A percentile compares a stretch with the other conserved stretches of the same genome.
These are phyloP conservation scores for Euptelea pleiosperma DNA, from an alignment of 164 flowering plant species.

Conservation along the genomic window DNA sequence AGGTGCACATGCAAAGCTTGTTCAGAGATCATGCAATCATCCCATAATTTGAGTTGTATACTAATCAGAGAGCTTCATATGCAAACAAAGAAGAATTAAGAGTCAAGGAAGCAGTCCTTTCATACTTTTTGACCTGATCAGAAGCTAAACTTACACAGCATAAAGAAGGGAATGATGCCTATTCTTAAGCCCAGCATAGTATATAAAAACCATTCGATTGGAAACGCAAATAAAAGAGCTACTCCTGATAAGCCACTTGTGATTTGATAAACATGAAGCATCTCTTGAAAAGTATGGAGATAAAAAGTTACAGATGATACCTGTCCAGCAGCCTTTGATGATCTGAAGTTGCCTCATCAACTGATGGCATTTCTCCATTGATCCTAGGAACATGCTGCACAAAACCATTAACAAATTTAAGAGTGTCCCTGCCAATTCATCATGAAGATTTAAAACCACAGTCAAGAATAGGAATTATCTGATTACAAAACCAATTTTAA, in stretches of 20 bases:
- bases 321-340: conserved; percentile 91
- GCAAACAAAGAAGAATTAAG: background rate
- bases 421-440: background rate
- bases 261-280: background rate
- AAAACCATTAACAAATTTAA: conserved; percentile 3
- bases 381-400: conserved; percentile 90
- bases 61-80: too few species aligned
- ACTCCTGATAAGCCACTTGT: conserved; percentile 3
- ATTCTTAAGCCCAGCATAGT: too few species aligned
- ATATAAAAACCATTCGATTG: background rate
- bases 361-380: conserved; percentile 94
- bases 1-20: too few species aligned
- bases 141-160: too few species aligned
- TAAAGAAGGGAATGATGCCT: background rate
- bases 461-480: background rate
- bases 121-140: background rate
- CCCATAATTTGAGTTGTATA: too few species aligned
- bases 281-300: background rate
- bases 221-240: background rate
- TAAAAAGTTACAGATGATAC: conserved; percentile 28
- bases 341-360: conserved; percentile 91
- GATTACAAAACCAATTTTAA: too few species aligned
- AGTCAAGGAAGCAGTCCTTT: background rate
- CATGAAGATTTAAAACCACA: background rate
- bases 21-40: background rate